phyloP scores from a whole-genome alignment of 2,329 filamentous ascomycete species.

The Aspergillus fumigatiaffinis region DNA sequence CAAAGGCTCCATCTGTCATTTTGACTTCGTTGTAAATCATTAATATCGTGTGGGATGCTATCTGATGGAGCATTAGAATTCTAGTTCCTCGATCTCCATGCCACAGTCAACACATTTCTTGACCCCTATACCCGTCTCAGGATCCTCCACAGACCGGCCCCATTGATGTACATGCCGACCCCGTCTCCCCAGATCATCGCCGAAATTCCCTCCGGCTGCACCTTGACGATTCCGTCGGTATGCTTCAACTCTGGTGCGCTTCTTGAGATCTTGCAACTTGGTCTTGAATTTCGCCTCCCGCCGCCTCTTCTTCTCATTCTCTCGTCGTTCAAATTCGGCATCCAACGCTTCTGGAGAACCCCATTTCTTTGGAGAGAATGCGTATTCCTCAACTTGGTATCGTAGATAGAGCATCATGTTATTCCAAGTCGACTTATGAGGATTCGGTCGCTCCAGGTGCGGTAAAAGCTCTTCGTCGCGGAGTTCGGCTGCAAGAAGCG shows the following conservation, averaged over 20 bases:
- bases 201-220: constrained; percentile 57
- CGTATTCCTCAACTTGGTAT: constrained; percentile 91
- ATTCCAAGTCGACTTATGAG: constrained; percentile 93
- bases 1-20: background rate
- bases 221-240: constrained; percentile 67
- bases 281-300: constrained; percentile 91
- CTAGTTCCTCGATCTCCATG: constrained; percentile 65
- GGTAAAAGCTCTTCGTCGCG: constrained; percentile 81
- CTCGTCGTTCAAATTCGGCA: constrained; percentile 77
- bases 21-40: background rate
- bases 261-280: constrained; percentile 86
- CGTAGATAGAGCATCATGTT: constrained; percentile 98
- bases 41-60: background rate
- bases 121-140: constrained; percentile 56
- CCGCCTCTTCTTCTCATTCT: constrained; percentile 73
- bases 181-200: constrained; percentile 65
- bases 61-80: constrained; percentile 44
- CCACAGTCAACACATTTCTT: constrained; percentile 69
- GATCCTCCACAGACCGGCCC: constrained; percentile 56
- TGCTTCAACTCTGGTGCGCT: constrained; percentile 85
- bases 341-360: constrained; percentile 81
- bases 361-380: constrained; percentile 80
- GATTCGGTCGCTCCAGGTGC: constrained; percentile 84
- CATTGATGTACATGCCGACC: constrained; percentile 88
- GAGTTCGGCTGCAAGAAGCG: constrained; percentile 64